These are phyloP conservation scores for Epicoccum nigrum DNA, from an alignment of 2,329 filamentous ascomycete genomes.

Conservation along the genomic window DNA sequence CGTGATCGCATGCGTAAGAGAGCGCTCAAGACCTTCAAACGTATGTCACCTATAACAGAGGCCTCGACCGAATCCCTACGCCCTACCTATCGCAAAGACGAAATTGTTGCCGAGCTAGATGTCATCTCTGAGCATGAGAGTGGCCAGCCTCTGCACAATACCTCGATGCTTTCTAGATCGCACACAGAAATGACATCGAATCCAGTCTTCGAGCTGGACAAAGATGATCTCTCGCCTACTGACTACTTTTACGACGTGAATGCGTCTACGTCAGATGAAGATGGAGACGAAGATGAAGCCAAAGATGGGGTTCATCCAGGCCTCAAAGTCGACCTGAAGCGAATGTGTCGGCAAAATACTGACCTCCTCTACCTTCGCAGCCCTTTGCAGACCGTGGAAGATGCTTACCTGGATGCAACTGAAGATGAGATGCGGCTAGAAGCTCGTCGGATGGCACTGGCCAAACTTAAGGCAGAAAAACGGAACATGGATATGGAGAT, in stretches of 20 bases:
- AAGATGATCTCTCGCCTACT: constrained; percentile 21
- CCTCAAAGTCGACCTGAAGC: constrained; percentile 6
- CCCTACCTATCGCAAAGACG: constrained; percentile 14
- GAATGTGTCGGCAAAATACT: constrained; percentile 1
- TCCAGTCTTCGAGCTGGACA: constrained; percentile 15
- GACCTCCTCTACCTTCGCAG: constrained; percentile 13
- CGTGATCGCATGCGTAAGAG: constrained; percentile 20
- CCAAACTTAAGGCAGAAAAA: constrained; percentile 15
- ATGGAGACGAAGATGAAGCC: background rate
- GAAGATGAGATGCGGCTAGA: constrained; percentile 20
- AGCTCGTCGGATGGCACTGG: background rate
- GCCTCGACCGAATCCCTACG: constrained; percentile 25
- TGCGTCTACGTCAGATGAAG: background rate
- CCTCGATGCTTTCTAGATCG: constrained; percentile 1
- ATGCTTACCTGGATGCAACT: constrained; percentile 28
- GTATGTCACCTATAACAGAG: constrained; percentile 36
- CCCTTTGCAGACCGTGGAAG: constrained; percentile 31
- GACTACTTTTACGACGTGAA: constrained; percentile 8
- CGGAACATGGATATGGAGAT: constrained; percentile 17
- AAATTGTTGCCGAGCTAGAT: constrained; percentile 22
- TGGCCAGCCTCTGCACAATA: background rate
- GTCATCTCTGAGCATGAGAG: constrained; percentile 27
- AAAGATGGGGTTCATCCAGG: constrained; percentile 4
- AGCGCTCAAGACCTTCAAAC: constrained; percentile 22
- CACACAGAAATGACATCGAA: constrained; percentile 1